A percentile compares a stretch with the other conserved stretches of the same genome.
phyloP scores from a whole-genome alignment of 2,329 filamentous ascomycete species.

The Geoglossum cookeanum region DNA sequence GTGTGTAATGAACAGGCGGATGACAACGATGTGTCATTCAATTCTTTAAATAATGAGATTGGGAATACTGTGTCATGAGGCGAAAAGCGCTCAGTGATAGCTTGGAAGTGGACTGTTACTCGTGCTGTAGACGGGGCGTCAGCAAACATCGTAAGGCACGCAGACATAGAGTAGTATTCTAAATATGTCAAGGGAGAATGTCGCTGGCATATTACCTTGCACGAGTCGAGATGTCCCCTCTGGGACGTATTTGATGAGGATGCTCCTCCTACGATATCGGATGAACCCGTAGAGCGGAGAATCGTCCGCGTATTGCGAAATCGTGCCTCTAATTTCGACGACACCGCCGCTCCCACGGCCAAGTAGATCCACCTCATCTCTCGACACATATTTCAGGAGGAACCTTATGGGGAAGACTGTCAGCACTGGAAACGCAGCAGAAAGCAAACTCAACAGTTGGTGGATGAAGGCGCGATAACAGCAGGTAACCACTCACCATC shows the following conservation, averaged over 20 bases:
- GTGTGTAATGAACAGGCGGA: constrained; percentile 79
- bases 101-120: constrained; percentile 50
- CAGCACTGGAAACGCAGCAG: not conserved
- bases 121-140: constrained; percentile 41
- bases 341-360: constrained; percentile 64
- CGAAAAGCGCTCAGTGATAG: constrained; percentile 48
- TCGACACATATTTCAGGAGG: constrained; percentile 72
- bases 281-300: constrained; percentile 87
- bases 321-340: constrained; percentile 58
- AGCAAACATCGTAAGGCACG: too few relatives aligned
- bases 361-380: constrained; percentile 72
- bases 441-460: constrained; percentile 7
- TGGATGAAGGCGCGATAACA: constrained; percentile 5
- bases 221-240: constrained; percentile 78
- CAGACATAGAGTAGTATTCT: too few relatives aligned
- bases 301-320: constrained; percentile 61
- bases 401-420: constrained; percentile 44
- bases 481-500: constrained; percentile 51
- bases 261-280: constrained; percentile 72
- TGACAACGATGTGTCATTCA: constrained; percentile 75
- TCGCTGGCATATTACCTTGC: constrained; percentile 46
- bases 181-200: too few relatives aligned
- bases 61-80: constrained; percentile 75
- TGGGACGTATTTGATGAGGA: constrained; percentile 82
- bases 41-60: constrained; percentile 52